Evolutionary conservation across 331 rosid species (phyloP), one percentile per base, ranked within the genome.

Genomic region (Saraca asoca): DNA sequence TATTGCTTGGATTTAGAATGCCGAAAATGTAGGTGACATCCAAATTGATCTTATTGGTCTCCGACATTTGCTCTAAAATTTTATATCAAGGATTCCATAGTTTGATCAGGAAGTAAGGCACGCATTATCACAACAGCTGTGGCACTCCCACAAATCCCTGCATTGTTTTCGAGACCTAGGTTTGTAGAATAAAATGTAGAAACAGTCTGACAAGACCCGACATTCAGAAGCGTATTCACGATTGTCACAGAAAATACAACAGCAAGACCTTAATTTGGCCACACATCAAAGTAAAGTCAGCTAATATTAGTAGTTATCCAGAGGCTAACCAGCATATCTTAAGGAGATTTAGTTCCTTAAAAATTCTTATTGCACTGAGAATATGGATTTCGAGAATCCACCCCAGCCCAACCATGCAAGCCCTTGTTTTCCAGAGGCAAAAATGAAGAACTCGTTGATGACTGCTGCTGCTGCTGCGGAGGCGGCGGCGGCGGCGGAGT

Each of bases 261-360:
- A 29, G 37, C 42, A 51, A 43, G 42, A 33, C 37, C 60, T 51
- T 16, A 43, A 66, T 53, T 57, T 61, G 34, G 16, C 56, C 33
- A 60, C 51, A 68, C 62, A 75, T 33, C 48, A 58, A 51, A 82
- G 72, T 72, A 61, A 69, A 57, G 56, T 38, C 38, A 68, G 52
- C 44, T 18, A 58, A 44, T 44, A 57, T 49, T 53, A 58, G 31
- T 44, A 67, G 56, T 62, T 66, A 68, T 50, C 66, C 62, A 12
- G 39, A 65, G 70, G 66, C 58, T 16, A 72, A 48, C 63, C 46
- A 43, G 56, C 64, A 60, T 66, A n/a, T 11, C 50, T 67, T 67
- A 70, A 78, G 14, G 58, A 88, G 65, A 70, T 85, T 62, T 86
- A 83, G 81, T 77, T 60, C 75, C 85, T 53, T 65, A 87, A 62